Conservation (phyloP, 75 land plant genomes). For the Pseudotsuga menziesii region DNA sequence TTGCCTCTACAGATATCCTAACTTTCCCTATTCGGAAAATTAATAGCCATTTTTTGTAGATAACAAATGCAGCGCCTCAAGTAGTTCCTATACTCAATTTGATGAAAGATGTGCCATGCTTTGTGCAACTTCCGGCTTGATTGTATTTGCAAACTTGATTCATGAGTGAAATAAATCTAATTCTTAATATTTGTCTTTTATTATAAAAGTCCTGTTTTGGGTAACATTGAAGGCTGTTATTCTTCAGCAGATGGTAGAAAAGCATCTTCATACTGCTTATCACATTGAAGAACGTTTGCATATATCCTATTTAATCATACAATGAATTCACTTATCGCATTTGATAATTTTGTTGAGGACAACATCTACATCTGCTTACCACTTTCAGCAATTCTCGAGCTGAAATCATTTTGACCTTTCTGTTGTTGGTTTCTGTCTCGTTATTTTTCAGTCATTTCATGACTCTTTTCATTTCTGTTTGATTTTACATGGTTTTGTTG, state of each 20-base stretch:
- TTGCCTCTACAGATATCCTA: background rate
- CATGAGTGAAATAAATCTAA: too few relatives aligned
- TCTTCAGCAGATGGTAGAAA: background rate
- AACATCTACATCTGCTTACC: too few relatives aligned
- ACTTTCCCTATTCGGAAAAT: background rate
- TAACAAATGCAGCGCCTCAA: background rate
- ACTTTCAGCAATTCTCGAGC: too few relatives aligned
- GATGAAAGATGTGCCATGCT: background rate
- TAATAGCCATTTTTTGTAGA: background rate
- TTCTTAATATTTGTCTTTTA: too few relatives aligned
- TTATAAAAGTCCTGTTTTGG: background rate
- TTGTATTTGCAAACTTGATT: background rate
- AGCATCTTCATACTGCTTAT: background rate
- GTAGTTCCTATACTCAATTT: background rate
- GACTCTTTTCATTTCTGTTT: too few relatives aligned
- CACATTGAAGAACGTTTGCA: background rate
- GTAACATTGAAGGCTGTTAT: background rate
- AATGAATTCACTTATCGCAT: background rate
- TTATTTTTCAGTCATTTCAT: too few relatives aligned
- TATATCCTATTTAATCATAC: background rate
- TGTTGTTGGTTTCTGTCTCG: too few relatives aligned
- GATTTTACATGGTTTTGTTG: too few relatives aligned
- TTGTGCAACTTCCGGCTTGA: background rate
- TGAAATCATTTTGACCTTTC: too few relatives aligned
- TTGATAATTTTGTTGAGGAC: background rate